phyloP scores from a whole-genome alignment of 768 basidiomycete genomes.

The Phylloporus scabripes region DNA sequence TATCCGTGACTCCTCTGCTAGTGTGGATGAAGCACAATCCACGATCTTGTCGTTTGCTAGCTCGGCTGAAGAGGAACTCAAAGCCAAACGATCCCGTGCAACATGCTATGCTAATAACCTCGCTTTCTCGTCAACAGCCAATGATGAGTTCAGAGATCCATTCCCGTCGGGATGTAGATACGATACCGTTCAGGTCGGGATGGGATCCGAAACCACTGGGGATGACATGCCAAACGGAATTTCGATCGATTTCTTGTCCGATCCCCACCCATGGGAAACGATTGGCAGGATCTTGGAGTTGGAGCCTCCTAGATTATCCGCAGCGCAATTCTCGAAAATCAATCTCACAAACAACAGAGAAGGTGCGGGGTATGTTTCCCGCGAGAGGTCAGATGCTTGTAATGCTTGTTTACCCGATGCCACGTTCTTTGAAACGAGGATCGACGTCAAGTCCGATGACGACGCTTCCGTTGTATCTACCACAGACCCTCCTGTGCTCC shows the following conservation, averaged over 20 bases:
- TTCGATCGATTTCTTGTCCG: constrained; percentile 25
- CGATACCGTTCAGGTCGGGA: background rate
- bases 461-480: background rate
- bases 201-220: background rate
- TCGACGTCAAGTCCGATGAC: background rate
- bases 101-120: background rate
- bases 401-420: background rate
- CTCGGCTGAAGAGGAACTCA: background rate
- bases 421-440: background rate
- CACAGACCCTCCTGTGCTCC: background rate
- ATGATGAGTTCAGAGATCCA: background rate
- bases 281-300: constrained; percentile 27
- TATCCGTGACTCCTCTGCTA: background rate
- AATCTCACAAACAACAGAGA: constrained; percentile 21
- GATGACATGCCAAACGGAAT: background rate
- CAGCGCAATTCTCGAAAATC: constrained; percentile 2
- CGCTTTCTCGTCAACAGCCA: background rate
- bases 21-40: background rate
- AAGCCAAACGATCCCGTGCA: background rate
- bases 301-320: background rate
- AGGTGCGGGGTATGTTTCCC: constrained; percentile 23
- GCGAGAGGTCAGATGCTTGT: background rate
- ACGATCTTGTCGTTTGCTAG: background rate
- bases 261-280: constrained; percentile 29
- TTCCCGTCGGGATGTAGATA: background rate